phyloP scores from a whole-genome alignment of 345 rosid genomes.

The Acer negundo region DNA sequence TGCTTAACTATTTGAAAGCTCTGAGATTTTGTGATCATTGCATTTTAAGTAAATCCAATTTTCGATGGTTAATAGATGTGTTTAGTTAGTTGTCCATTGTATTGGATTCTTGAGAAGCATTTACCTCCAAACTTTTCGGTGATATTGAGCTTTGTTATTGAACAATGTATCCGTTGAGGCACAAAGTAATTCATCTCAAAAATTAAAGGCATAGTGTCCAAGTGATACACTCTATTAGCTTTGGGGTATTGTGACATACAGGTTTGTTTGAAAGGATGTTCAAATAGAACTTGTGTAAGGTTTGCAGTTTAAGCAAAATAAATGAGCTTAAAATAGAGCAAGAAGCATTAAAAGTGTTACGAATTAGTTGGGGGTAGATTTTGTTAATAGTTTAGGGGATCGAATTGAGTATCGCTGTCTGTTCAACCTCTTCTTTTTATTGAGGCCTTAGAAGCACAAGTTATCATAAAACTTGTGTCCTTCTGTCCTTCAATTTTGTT shows the following conservation, averaged over 20 bases:
- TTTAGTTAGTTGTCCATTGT: neutral
- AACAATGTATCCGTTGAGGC: neutral
- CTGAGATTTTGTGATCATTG: neutral
- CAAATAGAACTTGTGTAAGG: neutral
- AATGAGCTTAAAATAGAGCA: neutral
- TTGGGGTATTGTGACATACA: neutral
- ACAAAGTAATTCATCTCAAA: neutral
- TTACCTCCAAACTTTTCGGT: neutral
- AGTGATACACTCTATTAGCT: neutral
- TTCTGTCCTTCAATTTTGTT: neutral
- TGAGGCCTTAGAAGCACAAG: neutral
- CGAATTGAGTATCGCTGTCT: neutral
- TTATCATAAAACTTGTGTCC: neutral
- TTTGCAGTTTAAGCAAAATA: neutral
- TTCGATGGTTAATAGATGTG: neutral
- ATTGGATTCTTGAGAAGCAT: too few relatives aligned
- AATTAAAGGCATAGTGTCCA: neutral
- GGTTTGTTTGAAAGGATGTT: neutral
- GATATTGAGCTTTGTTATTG: neutral
- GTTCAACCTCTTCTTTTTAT: neutral
- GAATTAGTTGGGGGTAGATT: neutral
- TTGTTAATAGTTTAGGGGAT: neutral
- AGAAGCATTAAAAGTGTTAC: neutral
- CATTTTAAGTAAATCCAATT: neutral
- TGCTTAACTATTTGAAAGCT: neutral